Base-by-base conservation (phyloP, 257 asterid species). In the Eustoma russellianum region DNA sequence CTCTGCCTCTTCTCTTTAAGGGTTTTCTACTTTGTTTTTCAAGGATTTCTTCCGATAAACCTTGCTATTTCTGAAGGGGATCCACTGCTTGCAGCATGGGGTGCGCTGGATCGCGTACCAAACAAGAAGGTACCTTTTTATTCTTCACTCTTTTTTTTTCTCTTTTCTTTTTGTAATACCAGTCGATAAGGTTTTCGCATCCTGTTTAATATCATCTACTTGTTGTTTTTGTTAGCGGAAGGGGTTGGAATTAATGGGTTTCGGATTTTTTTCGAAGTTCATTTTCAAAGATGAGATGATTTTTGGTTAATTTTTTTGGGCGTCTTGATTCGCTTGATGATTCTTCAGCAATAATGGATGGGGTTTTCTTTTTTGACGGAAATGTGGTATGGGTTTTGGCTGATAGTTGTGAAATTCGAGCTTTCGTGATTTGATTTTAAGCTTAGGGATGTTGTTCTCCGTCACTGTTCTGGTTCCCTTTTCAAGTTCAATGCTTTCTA, bases 61-160 rank as follows among this genome's bases (percentile, higher is more conserved):
- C 30, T 24, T 24, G 3, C 30, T 4, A 24, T 2, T 24, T 24
- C 30, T 24, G 30, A 24, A 24, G 30, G 56, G 33, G 13, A 48
- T 63, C 62, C 34, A 46, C 16, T 35, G 41, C 52, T 43, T 30
- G 48, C 41, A 28, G 30, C 47, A 63, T 63, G 68, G 68, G 68
- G 14, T 63, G 68, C 55, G 57, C 68, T 49, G 68, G 68, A 63
- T 63, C 68, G 68, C 68, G 68, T 48, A 57, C 45, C 56, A 63
- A 56, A 43, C 35, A 63, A 28, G 62, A 49, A 63, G 68, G 68
- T 63, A 24, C 30, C 30, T 24, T 24, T 16, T 63, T 53, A 47
- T 5, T 18, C 7, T 35, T 30, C 47, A 8, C 41, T 59, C 13
- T 5, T 4, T 5, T 9, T 40, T 10, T 46, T 28, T 33, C 13